Percentiles rank a stretch among this genome's conserved stretches.
Conservation (phyloP, 257 asterid genomes). For the Solanum pinnatisectum region DNA sequence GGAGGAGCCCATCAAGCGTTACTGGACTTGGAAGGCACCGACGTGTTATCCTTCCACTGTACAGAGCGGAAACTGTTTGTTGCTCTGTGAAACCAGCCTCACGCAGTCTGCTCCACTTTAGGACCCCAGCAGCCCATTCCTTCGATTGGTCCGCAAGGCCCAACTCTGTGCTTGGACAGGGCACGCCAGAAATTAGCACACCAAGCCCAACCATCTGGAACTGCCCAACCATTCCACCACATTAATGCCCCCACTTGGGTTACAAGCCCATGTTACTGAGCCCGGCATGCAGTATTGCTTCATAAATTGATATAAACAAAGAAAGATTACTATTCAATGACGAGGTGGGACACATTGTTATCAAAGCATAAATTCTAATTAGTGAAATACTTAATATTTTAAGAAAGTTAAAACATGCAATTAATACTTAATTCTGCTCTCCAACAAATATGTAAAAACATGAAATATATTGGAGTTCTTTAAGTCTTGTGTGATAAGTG, state of each 20-base stretch:
- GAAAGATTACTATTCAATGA: background rate
- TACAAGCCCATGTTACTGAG: background rate
- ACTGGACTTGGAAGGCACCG: no score
- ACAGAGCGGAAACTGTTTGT: background rate
- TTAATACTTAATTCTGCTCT: no score
- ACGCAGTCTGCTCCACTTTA: background rate
- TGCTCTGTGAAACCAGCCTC: background rate
- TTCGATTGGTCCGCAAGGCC: background rate
- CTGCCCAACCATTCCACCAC: background rate
- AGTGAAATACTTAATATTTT: background rate
- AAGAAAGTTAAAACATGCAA: no score
- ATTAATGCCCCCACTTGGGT: background rate
- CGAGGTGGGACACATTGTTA: background rate
- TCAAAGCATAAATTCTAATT: background rate
- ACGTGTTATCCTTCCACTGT: background rate
- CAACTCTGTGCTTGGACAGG: background rate
- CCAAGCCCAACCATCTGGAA: background rate
- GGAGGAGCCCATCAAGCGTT: no score
- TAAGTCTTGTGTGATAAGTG: background rate
- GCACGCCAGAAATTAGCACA: background rate
- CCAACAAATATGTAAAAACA: no score
- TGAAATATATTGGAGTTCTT: background rate
- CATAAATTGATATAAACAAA: background rate
- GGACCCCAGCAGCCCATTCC: background rate
- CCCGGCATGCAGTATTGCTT: background rate